These are phyloP conservation scores for Taiozyma sp. DNA, from an alignment of 1,139 yeast genomes.

Conservation along the genomic window DNA sequence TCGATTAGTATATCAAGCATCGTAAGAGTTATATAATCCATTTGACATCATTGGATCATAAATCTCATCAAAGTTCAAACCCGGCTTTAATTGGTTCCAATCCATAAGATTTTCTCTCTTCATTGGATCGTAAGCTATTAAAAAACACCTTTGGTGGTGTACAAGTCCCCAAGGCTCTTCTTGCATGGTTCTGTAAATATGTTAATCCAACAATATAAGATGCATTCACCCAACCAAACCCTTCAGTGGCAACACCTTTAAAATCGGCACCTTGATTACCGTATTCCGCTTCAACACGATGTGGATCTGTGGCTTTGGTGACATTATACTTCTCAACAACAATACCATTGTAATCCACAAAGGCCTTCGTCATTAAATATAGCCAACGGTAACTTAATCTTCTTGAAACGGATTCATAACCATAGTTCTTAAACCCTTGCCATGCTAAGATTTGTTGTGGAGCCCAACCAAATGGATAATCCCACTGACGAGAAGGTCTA, in stretches of 20 bases:
- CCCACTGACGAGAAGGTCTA: slow-evolving; percentile 95
- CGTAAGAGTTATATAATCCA: neutral
- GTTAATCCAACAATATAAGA: slow-evolving; percentile 75
- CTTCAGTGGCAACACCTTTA: slow-evolving; percentile 93
- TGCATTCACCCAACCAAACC: slow-evolving; percentile 97
- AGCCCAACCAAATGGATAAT: slow-evolving; percentile 98
- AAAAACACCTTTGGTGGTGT: slow-evolving; percentile 80
- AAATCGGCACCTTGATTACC: slow-evolving; percentile 95
- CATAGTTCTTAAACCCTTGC: slow-evolving; percentile 79
- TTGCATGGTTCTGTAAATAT: slow-evolving; percentile 62
- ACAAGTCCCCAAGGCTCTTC: slow-evolving; percentile 76
- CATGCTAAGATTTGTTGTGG: slow-evolving; percentile 96
- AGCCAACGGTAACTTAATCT: slow-evolving; percentile 86
- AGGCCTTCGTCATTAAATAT: slow-evolving; percentile 83
- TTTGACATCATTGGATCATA: neutral
- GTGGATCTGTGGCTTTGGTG: slow-evolving; percentile 78
- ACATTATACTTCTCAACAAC: slow-evolving; percentile 97
- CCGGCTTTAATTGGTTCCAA: slow-evolving; percentile 17
- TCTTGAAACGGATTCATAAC: slow-evolving; percentile 59
- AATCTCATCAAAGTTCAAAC: neutral
- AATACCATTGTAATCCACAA: slow-evolving; percentile 91
- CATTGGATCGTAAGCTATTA: slow-evolving; percentile 37
- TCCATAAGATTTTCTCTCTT: slow-evolving; percentile 39
- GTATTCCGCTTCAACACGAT: slow-evolving; percentile 91
- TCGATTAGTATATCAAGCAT: neutral